Percentiles rank a stretch among this genome's conserved stretches.
phyloP scores from a whole-genome alignment of 1,139 yeast genomes.

The Yamadazyma aaseri region DNA sequence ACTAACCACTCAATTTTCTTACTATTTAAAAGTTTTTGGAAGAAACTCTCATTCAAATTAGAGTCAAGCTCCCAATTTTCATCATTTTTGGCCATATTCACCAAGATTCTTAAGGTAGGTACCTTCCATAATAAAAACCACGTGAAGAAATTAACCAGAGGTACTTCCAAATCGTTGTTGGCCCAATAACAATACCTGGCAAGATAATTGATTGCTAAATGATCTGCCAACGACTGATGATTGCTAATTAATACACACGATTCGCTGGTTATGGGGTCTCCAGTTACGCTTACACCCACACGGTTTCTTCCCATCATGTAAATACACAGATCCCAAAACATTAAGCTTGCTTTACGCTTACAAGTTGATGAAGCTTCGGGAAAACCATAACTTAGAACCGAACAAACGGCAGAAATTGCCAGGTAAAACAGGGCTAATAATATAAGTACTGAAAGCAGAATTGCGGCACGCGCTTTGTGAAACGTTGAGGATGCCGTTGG shows the following conservation, averaged over 20 bases:
- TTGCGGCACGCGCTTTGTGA: slow-evolving; percentile 20
- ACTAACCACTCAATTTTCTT: slow-evolving; percentile 52
- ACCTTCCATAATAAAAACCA: slow-evolving; percentile 62
- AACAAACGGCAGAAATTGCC: slow-evolving; percentile 20
- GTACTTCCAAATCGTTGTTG: slow-evolving; percentile 22
- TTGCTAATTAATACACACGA: slow-evolving; percentile 52
- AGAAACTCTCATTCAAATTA: slow-evolving; percentile 23
- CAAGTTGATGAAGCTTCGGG: slow-evolving; percentile 29
- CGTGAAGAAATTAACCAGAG: slow-evolving; percentile 52
- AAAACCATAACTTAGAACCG: slow-evolving; percentile 18
- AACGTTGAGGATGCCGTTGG: slow-evolving; percentile 10
- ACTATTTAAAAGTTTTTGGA: slow-evolving; percentile 24
- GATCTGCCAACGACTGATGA: slow-evolving; percentile 57
- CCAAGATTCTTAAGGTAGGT: slow-evolving; percentile 44
- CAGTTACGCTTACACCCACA: slow-evolving; percentile 36
- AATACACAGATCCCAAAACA: slow-evolving; percentile 38
- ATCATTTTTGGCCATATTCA: slow-evolving; percentile 49
- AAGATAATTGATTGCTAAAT: slow-evolving; percentile 46
- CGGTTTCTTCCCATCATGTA: slow-evolving; percentile 34
- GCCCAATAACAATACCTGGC: slow-evolving; percentile 25
- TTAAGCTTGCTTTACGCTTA: slow-evolving; percentile 21
- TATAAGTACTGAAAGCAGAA: slow-evolving; percentile 12
- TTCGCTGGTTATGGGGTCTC: slow-evolving; percentile 44
- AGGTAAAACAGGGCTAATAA: slow-evolving; percentile 23
- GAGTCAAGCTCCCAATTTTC: slow-evolving; percentile 63